Percentiles rank a stretch among this genome's conserved stretches.
Evolutionary conservation across 495 filamentous ascomycete species (phyloP).

Genomic region (Hypomontagnella submonticulosa): DNA sequence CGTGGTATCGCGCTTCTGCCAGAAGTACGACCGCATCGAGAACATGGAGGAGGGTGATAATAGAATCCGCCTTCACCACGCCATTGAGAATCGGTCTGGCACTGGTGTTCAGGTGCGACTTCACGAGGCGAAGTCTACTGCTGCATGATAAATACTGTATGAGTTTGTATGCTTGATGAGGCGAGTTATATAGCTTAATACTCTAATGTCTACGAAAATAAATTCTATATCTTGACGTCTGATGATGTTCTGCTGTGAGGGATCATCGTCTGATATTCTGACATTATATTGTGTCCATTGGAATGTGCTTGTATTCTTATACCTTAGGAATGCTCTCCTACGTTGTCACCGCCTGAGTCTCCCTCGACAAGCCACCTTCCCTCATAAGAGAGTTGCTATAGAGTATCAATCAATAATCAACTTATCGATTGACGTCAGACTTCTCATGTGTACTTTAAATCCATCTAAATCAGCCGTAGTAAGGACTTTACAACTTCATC

Average conservation of each 20-base stretch:
- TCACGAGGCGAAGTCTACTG: constrained; percentile 42
- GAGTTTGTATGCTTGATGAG: not conserved
- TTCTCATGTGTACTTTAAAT: too few relatives aligned
- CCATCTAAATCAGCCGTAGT: too few relatives aligned
- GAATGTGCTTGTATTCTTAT: not conserved
- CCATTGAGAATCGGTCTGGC: constrained; percentile 61
- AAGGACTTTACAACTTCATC: too few relatives aligned
- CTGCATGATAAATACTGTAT: not conserved
- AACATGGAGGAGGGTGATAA: constrained; percentile 50
- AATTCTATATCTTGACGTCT: not conserved
- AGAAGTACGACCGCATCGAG: constrained; percentile 56
- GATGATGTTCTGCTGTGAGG: not conserved
- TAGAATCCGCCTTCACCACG: constrained; percentile 54
- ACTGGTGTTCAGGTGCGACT: constrained; percentile 56
- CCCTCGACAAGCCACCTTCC: too few relatives aligned
- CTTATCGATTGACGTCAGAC: too few relatives aligned
- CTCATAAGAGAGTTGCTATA: too few relatives aligned
- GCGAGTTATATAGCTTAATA: constrained; percentile 10
- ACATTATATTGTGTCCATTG: not conserved
- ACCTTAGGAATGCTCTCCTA: too few relatives aligned
- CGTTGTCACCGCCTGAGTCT: too few relatives aligned
- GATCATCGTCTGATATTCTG: too few relatives aligned
- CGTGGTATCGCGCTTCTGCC: constrained; percentile 56
- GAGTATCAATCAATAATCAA: too few relatives aligned
- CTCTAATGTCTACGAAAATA: constrained; percentile 17